Base-by-base conservation (phyloP, 345 rosid genomes). In the Noccaea caerulescens region DNA sequence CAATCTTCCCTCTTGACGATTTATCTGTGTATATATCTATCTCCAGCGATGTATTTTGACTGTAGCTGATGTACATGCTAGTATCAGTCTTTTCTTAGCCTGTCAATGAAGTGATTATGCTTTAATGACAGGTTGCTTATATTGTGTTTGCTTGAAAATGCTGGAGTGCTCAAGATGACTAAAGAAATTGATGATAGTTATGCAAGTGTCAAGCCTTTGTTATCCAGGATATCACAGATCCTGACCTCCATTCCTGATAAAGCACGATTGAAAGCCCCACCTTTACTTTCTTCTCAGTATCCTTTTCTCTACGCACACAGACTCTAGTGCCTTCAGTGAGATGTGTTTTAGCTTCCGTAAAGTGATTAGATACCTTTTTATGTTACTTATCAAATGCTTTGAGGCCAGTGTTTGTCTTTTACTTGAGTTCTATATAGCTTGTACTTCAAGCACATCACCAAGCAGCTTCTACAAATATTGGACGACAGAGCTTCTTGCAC, bases 241-340 rank as follows among this genome's bases (percentile, higher is more conserved):
- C 71, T 91, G 69, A 78, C 93, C 47, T 94, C 95, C 46, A 76
- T 91, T 76, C 99, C 99, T 69, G 99, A 94, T 80, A 91, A 89
- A 88, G 89, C 87, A 82, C 88, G 83, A 13, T 60, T 78, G 33
- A 79, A 69, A 83, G 86, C 90, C 7, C 76, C 83, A 7, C 68
- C 88, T 58, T 66, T 86, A 50, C 87, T 93, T 57, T 84, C 93
- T 49, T 78, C 96, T 12, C 95, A 91, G 99, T 94, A 94, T 94
- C 97, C 97, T 94, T 84, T 71, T 51, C 39, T 50, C 10, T 42
- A 12, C 64, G 27, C 46, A 12, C 39, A 47, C 71, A 44, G 46
- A 39, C 8, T 44, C 25, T 54, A 44, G 9, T 8, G 5, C 65
- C 70, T 55, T 62, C 64, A 47, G 2, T 54, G 13, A 70, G 11